A percentile compares a stretch with the other conserved stretches of the same genome.
These are phyloP conservation scores for Ustilago hordei DNA, from an alignment of 1,284 basidiomycete genomes.

Conservation along the genomic window DNA sequence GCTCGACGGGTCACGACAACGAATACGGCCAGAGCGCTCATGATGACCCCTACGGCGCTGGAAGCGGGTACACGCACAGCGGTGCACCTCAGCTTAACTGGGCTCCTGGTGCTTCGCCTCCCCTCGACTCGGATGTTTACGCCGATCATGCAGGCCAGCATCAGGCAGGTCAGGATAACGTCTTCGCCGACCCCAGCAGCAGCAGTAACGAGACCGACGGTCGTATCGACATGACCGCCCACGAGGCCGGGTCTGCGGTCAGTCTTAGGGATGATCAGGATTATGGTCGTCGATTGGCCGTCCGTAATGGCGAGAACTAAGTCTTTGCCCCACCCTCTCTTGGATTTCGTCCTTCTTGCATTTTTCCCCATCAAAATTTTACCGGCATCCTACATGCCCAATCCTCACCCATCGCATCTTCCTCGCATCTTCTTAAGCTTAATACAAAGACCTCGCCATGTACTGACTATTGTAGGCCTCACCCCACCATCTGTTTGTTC, in stretches of 20 bases:
- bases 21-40: constrained; percentile 36
- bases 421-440: background rate
- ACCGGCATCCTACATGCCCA: background rate
- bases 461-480: background rate
- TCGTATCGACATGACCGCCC: constrained; percentile 48
- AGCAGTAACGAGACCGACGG: constrained; percentile 55
- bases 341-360: background rate
- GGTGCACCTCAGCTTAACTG: constrained; percentile 52
- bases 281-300: constrained; percentile 54
- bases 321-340: constrained; percentile 14
- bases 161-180: constrained; percentile 29
- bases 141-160: constrained; percentile 13
- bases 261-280: constrained; percentile 59
- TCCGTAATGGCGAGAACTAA: constrained; percentile 36
- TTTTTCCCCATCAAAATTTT: background rate
- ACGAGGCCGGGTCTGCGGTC: constrained; percentile 40
- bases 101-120: constrained; percentile 43
- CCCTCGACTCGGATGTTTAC: constrained; percentile 44
- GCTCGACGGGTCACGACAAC: constrained; percentile 46
- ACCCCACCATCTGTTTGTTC: background rate
- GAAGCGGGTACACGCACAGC: constrained; percentile 29
- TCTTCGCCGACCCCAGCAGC: constrained; percentile 55
- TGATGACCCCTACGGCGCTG: constrained; percentile 38
- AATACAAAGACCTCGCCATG: background rate
- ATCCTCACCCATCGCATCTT: background rate